Evolutionary conservation across 371 early-diverging fungal genomes (phyloP).

Genomic region (Apophysomyces variabilis): DNA sequence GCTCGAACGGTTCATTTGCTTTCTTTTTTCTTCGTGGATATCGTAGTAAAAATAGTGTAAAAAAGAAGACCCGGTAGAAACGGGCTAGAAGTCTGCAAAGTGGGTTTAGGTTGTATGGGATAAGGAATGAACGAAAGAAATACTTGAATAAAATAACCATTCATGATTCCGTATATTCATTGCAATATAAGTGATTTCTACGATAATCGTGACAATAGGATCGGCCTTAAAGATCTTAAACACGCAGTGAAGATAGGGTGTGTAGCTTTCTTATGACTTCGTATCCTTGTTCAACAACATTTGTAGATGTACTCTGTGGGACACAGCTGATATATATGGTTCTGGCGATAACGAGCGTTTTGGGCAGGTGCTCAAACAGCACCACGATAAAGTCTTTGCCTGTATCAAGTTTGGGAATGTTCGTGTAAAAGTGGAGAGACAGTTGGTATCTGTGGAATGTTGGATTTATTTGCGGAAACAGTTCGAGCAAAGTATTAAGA

Average conservation of each 20-base stretch:
- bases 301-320: conserved; percentile 31
- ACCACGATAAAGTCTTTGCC: conserved; percentile 48
- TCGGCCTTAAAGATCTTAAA: conserved; percentile 38
- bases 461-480: conserved; percentile 54
- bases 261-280: not conserved
- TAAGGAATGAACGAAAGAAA: not conserved
- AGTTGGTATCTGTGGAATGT: conserved; percentile 41
- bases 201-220: conserved; percentile 25
- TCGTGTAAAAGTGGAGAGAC: conserved; percentile 27
- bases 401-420: conserved; percentile 50
- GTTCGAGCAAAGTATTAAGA: conserved; percentile 46
- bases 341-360: conserved; percentile 45
- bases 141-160: not conserved
- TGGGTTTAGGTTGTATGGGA: conserved; percentile 31
- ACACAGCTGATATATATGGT: conserved; percentile 35
- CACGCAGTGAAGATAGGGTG: conserved; percentile 34
- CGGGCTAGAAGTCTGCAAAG: conserved; percentile 12
- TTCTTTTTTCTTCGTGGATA: too few species aligned
- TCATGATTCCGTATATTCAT: not conserved
- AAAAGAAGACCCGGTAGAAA: conserved; percentile 10
- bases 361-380: conserved; percentile 36
- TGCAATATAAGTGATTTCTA: conserved; percentile 29
- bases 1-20: too few species aligned
- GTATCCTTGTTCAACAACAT: not conserved
- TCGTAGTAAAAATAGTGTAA: not conserved